These are phyloP conservation scores for Trichoderma harzianum DNA, from an alignment of 2,329 filamentous ascomycete species.

Conservation along the genomic window DNA sequence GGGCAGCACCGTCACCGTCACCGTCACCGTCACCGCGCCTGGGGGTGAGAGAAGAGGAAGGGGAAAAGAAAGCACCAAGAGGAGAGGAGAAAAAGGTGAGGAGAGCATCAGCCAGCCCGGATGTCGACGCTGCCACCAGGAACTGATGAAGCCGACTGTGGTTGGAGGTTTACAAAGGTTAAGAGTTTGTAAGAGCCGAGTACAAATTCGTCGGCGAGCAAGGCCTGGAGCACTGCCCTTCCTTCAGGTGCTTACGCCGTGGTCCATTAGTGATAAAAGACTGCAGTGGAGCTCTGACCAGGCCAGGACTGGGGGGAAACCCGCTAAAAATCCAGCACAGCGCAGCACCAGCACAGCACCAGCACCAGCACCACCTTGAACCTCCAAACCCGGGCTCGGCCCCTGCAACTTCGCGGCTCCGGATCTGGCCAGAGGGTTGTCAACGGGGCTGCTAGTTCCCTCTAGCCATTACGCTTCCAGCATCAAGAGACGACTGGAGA, in stretches of 20 bases:
- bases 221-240: not conserved
- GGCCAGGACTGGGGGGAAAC: not conserved
- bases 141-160: constrained; percentile 6
- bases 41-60: not conserved
- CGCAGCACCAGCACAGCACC: not conserved
- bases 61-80: not conserved
- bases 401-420: not conserved
- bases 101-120: not conserved
- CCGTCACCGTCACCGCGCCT: constrained; percentile 27
- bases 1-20: constrained; percentile 6
- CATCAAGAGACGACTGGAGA: not conserved
- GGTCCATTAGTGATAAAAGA: not conserved
- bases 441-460: not conserved
- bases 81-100: not conserved
- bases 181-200: not conserved
- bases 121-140: not conserved
- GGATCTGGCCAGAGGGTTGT: not conserved
- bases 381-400: not conserved
- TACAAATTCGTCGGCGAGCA: not conserved
- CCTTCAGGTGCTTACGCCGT: not conserved
- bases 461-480: not conserved
- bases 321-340: not conserved
- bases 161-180: not conserved
- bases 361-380: not conserved
- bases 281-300: no score